phyloP scores from a whole-genome alignment of 2,329 filamentous ascomycete species.

The Aplosporella prunicola region DNA sequence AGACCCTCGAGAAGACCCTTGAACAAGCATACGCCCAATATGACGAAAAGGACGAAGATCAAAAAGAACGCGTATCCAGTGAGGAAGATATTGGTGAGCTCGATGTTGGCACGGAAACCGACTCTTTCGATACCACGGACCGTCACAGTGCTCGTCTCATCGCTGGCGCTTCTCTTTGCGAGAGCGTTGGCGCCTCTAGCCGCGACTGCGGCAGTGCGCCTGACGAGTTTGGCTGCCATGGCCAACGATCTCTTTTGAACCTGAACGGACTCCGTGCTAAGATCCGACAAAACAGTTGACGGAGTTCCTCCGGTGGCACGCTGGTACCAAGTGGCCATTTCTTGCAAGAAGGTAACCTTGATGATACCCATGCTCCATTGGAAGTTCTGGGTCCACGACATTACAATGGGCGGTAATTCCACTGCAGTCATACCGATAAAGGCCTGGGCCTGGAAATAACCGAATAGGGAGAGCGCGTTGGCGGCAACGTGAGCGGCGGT shows the following conservation, averaged over 20 bases:
- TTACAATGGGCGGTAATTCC: constrained; percentile 73
- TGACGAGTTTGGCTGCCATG: constrained; percentile 17
- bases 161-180: constrained; percentile 19
- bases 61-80: constrained; percentile 85
- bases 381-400: constrained; percentile 94
- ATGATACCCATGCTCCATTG: constrained; percentile 98
- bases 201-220: constrained; percentile 20
- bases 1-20: constrained; percentile 72
- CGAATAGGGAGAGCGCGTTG: constrained; percentile 86
- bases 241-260: constrained; percentile 60
- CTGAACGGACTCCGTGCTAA: constrained; percentile 70
- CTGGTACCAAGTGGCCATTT: constrained; percentile 91
- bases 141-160: constrained; percentile 31
- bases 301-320: constrained; percentile 82
- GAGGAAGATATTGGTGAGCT: constrained; percentile 86
- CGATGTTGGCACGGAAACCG: constrained; percentile 75
- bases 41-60: constrained; percentile 67
- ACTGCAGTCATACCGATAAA: constrained; percentile 81
- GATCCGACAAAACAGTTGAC: constrained; percentile 64
- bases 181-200: constrained; percentile 4
- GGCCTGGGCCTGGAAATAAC: constrained; percentile 90
- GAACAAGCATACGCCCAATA: constrained; percentile 64
- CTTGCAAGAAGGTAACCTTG: constrained; percentile 74
- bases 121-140: constrained; percentile 83
- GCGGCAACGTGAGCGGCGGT: constrained; percentile 90